Conservation (phyloP, 768 basidiomycete species). For the Pulveroboletus sp. region DNA sequence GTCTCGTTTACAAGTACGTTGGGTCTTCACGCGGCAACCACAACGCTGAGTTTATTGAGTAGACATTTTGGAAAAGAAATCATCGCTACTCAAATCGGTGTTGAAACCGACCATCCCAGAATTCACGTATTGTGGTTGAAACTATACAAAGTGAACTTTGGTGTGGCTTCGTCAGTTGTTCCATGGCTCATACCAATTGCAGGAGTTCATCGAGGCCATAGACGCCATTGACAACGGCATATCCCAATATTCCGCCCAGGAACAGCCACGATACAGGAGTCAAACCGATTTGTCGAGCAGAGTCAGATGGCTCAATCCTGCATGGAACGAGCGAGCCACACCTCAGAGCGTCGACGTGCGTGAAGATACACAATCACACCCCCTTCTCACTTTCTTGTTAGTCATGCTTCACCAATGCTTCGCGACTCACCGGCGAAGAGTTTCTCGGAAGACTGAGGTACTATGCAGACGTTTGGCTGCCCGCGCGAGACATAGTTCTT, state of each 20-base stretch:
- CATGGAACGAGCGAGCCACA: constrained; percentile 83
- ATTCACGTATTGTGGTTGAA: constrained; percentile 81
- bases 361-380: constrained; percentile 10
- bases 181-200: constrained; percentile 4
- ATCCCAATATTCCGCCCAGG: constrained; percentile 65
- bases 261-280: constrained; percentile 67
- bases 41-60: constrained; percentile 1
- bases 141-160: constrained; percentile 64
- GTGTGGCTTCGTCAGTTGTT: not conserved
- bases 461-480: constrained; percentile 87
- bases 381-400: constrained; percentile 30
- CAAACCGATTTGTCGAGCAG: constrained; percentile 83
- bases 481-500: constrained; percentile 77
- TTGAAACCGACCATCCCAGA: constrained; percentile 53
- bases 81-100: constrained; percentile 56
- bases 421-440: constrained; percentile 77
- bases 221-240: constrained; percentile 97
- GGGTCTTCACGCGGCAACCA: not conserved
- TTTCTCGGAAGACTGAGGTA: constrained; percentile 77
- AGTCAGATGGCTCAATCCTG: constrained; percentile 80
- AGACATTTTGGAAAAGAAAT: constrained; percentile 91
- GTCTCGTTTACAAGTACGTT: constrained; percentile 89
- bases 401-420: constrained; percentile 76
- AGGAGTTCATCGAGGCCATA: constrained; percentile 93
- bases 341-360: constrained; percentile 70